A percentile compares a stretch with the other conserved stretches of the same genome.
Conservation (phyloP, 441 rosid genomes). For the Rhodomyrtus psidioides region DNA sequence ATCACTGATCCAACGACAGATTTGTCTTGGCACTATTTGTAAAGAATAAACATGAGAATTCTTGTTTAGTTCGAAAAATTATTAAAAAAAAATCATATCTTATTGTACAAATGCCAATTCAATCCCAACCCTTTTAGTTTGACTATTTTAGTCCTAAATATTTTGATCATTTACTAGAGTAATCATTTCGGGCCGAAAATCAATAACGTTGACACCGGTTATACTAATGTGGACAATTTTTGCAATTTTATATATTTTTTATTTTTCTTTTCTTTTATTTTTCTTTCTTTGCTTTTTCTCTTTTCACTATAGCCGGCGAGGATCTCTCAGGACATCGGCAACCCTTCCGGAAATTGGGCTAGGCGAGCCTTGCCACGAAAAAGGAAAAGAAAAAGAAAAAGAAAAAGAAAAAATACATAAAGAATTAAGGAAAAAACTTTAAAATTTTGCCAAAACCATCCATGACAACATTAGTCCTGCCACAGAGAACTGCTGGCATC, state of each 20-base stretch:
- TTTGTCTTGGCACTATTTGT: not conserved
- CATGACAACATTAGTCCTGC: not conserved
- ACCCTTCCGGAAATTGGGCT: not conserved
- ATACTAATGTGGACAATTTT: not conserved
- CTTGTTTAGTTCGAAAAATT: not conserved
- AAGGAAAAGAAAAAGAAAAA: too few species aligned
- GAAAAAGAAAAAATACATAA: not conserved
- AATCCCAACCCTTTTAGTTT: not conserved
- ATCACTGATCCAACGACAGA: not conserved
- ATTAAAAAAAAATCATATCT: accelerated
- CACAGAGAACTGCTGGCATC: too few species aligned
- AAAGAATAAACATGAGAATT: not conserved
- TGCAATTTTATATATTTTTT: not conserved
- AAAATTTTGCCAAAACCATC: too few species aligned
- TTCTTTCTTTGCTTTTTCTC: too few species aligned
- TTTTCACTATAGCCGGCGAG: not conserved
- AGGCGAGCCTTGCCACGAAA: not conserved
- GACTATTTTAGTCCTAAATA: not conserved
- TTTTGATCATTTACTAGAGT: not conserved
- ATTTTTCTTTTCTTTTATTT: too few species aligned
- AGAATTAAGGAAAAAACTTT: not conserved
- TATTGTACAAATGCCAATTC: not conserved
- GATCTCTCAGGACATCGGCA: not conserved
- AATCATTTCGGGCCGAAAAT: accelerated
- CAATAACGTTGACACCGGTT: accelerated